Conservation (phyloP, 208 protist species). For the Leishmania braziliensis region DNA sequence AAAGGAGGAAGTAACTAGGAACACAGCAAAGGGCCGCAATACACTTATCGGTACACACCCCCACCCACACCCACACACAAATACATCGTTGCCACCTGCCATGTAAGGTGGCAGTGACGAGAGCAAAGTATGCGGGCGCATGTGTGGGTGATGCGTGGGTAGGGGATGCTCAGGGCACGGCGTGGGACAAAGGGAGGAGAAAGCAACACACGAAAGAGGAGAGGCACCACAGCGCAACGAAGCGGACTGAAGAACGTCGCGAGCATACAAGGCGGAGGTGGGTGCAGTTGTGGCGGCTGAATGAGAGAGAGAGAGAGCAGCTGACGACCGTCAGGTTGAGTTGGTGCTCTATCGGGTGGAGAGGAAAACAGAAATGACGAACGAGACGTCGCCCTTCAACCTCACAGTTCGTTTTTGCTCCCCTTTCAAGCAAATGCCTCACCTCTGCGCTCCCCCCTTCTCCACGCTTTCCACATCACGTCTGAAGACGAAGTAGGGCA, state of each 20-base stretch:
- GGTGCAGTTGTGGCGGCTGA: not conserved
- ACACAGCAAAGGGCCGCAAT: not conserved
- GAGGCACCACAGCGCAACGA: not conserved
- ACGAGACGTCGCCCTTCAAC: not conserved
- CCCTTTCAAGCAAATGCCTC: not conserved
- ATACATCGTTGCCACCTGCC: not conserved
- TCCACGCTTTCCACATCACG: not conserved
- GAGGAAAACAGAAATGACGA: not conserved
- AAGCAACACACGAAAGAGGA: conserved; percentile 23
- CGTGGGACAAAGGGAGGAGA: not conserved
- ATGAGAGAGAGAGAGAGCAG: not conserved
- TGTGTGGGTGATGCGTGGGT: not conserved
- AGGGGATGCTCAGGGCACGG: not conserved
- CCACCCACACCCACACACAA: not conserved
- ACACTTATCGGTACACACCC: not conserved
- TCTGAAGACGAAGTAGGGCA: not conserved
- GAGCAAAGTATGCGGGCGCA: not conserved
- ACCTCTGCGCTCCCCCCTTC: not conserved
- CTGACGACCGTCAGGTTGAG: not conserved
- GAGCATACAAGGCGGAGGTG: not conserved
- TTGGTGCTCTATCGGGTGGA: not conserved
- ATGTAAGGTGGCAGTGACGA: not conserved
- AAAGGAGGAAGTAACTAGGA: not conserved
- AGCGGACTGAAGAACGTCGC: not conserved
- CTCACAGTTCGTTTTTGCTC: not conserved